Evolutionary conservation across 1,284 basidiomycete genomes (phyloP), one percentile per base, ranked within the genome.

Genomic region (Blastosporella zonata): DNA sequence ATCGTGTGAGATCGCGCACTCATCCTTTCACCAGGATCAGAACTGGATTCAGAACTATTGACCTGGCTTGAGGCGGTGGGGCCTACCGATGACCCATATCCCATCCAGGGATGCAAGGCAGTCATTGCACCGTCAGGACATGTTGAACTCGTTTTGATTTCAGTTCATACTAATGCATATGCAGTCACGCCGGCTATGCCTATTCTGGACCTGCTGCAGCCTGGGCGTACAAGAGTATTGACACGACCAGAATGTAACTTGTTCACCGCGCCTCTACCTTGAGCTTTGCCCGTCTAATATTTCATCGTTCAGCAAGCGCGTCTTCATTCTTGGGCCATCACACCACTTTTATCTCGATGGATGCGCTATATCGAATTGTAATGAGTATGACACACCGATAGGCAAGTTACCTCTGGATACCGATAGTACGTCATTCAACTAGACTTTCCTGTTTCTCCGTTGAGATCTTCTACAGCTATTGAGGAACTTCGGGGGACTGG

Each of bases 131-230:
- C 97, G 93, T 50, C 36, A 50, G 37, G 28, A 6, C n/a, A 15
- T 20, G 9, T 96, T 59, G 57, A 87, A 71, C 20, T 21, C 49
- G 33, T 48, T 28, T 31, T 33, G 6, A 53, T 25, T 56, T 41
- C 23, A 43, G 22, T 10, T 9, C 25, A 13, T 33, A 17, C 25
- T 25, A 2, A 22, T 2, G 39, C 15, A 40, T 40, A 35, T 33
- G 2, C 47, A 96, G 94, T 2, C 97, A 99, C 67, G 97, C 97
- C 1, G 97, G 97, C 3, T 98, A 96, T 68, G 79, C 85, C 1
- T 99, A 97, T 67, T 97, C 94, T 49, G 97, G 97, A 20, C 84
- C 84, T 5, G 78, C 94, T 2, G 96, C 97, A 1, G 97, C 94
- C 1, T 98, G 92, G 89, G 96, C 96, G 0, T 99, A 99, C 68